These are phyloP conservation scores for Xylaria sp. DNA, from an alignment of 2,329 filamentous ascomycete genomes.

Conservation along the genomic window DNA sequence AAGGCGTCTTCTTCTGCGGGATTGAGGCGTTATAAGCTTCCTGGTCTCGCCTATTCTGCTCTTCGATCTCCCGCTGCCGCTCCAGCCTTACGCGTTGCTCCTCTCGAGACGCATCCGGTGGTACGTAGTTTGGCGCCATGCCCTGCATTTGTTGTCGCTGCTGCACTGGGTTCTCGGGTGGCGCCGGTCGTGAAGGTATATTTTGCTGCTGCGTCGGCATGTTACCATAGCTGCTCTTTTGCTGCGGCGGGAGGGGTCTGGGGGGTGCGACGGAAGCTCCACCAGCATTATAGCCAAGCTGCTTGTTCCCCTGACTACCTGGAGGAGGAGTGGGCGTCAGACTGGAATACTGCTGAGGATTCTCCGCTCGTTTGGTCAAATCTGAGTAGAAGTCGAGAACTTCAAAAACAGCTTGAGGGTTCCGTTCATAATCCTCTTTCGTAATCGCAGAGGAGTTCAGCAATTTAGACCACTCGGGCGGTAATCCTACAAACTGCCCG, in stretches of 20 bases:
- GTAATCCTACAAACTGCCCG: slow-evolving; percentile 92
- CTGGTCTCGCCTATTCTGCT: slow-evolving; percentile 77
- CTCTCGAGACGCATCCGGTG: slow-evolving; percentile 62
- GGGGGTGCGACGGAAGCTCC: slow-evolving; percentile 73
- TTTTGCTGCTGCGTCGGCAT: slow-evolving; percentile 51
- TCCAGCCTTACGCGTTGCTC: slow-evolving; percentile 71
- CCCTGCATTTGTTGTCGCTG: slow-evolving; percentile 68
- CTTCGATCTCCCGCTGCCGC: slow-evolving; percentile 66
- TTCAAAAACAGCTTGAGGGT: slow-evolving; percentile 86
- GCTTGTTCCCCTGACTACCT: slow-evolving; percentile 67
- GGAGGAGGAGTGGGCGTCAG: slow-evolving; percentile 74
- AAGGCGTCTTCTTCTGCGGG: slow-evolving; percentile 79
- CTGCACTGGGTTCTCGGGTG: slow-evolving; percentile 58
- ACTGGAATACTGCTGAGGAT: slow-evolving; percentile 74
- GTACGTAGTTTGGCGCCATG: slow-evolving; percentile 64
- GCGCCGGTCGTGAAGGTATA: slow-evolving; percentile 57
- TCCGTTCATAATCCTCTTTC: slow-evolving; percentile 98
- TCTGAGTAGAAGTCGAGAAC: slow-evolving; percentile 88
- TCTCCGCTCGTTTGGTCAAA: slow-evolving; percentile 78
- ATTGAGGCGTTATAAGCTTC: slow-evolving; percentile 91
- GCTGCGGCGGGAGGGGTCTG: slow-evolving; percentile 69
- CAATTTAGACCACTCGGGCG: slow-evolving; percentile 96
- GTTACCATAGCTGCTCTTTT: slow-evolving; percentile 53
- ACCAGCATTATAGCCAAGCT: slow-evolving; percentile 65
- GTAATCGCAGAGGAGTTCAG: slow-evolving; percentile 96